A percentile compares a stretch with the other conserved stretches of the same genome.
phyloP scores from a whole-genome alignment of 2,329 filamentous ascomycete species.

The Ophiostoma triangulosporum region DNA sequence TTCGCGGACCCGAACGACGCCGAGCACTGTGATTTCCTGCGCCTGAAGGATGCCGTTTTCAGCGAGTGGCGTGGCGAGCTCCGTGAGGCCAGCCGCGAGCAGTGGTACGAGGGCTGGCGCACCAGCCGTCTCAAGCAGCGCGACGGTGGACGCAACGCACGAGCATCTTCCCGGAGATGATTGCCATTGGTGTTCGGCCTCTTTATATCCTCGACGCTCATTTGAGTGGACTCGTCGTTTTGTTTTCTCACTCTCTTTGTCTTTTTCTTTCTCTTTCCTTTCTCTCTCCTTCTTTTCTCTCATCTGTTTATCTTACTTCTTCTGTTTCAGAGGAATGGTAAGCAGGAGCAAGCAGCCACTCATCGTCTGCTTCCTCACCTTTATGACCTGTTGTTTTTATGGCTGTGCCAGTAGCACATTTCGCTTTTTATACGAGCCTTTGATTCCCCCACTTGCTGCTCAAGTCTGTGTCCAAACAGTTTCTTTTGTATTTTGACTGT shows the following conservation, averaged over 20 bases:
- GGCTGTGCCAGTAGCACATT: conserved; percentile 6
- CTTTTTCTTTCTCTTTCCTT: neutral
- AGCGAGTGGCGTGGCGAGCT: conserved; percentile 85
- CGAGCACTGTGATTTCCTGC: conserved; percentile 85
- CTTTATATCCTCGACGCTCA: too few species aligned
- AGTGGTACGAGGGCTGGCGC: conserved; percentile 95
- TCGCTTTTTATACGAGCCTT: conserved; percentile 10
- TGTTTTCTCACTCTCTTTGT: neutral
- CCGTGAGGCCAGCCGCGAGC: conserved; percentile 75
- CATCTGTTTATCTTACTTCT: neutral
- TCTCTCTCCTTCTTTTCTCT: conserved; percentile 1
- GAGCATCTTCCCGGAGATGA: conserved; percentile 22
- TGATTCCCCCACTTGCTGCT: conserved; percentile 12
- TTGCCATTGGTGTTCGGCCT: neutral
- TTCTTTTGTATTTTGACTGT: neutral
- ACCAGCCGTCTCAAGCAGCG: conserved; percentile 52
- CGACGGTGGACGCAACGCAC: conserved; percentile 23
- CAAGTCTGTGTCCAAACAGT: neutral
- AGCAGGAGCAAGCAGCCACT: neutral
- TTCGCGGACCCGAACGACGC: conserved; percentile 88
- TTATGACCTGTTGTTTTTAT: neutral
- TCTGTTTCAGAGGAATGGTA: neutral
- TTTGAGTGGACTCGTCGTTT: neutral
- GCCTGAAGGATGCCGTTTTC: conserved; percentile 84
- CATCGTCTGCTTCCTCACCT: neutral